Conservation (phyloP, 2,329 filamentous ascomycete species). For the Zymoseptoria tritici region DNA sequence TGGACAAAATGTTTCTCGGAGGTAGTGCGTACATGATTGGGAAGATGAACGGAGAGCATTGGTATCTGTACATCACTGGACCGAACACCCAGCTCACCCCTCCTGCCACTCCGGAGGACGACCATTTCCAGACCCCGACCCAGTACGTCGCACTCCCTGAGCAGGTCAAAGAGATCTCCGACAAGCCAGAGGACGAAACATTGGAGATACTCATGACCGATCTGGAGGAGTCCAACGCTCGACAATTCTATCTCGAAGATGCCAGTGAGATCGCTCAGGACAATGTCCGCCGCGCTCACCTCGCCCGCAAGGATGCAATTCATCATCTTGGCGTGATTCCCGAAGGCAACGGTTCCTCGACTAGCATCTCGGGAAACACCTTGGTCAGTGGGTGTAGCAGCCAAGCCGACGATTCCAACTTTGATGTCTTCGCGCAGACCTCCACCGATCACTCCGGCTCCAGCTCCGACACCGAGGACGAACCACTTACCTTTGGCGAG, state of each 20-base stretch:
- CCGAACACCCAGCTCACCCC: constrained; percentile 74
- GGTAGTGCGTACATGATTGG: constrained; percentile 99
- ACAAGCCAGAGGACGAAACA: constrained; percentile 59
- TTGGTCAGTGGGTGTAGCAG: constrained; percentile 25
- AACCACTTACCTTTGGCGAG: constrained; percentile 52
- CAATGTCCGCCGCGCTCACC: constrained; percentile 60
- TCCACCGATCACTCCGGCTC: constrained; percentile 55
- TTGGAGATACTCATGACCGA: constrained; percentile 63
- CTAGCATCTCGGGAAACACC: constrained; percentile 30
- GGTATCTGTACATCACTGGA: constrained; percentile 95
- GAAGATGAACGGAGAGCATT: constrained; percentile 99
- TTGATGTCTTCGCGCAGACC: constrained; percentile 77
- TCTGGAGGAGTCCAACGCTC: constrained; percentile 57
- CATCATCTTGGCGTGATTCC: constrained; percentile 54
- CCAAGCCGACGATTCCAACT: constrained; percentile 41
- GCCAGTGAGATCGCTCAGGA: constrained; percentile 87
- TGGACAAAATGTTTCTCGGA: constrained; percentile 84
- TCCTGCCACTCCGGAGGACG: constrained; percentile 61
- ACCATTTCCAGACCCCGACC: constrained; percentile 50
- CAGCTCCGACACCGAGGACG: constrained; percentile 45
- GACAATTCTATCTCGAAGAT: constrained; percentile 65
- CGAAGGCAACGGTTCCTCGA: constrained; percentile 38
- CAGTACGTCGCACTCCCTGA: constrained; percentile 53
- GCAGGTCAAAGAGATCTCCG: constrained; percentile 35
- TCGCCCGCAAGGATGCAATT: constrained; percentile 54